Base-by-base conservation (phyloP, 345 rosid species). In the Populus alba region DNA sequence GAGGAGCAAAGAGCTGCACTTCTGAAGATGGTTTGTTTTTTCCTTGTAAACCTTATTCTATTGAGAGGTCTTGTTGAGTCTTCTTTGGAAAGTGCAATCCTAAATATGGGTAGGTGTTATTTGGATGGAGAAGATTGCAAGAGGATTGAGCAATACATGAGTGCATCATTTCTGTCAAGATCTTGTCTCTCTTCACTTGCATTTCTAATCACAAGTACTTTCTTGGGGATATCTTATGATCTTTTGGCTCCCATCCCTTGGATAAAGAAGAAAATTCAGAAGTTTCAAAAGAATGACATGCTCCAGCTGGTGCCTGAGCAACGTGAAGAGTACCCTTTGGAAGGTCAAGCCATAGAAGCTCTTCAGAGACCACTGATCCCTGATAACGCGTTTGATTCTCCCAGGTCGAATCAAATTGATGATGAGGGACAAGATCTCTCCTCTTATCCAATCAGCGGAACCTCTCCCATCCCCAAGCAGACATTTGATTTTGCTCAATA, bases 61-160 rank as follows among this genome's bases (percentile, higher is more conserved):
- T 82, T 96, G 83, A 91, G 90, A 85, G 98, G 90, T 80, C 85
- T 96, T 66, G 97, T 96, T 1, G 98, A 96, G 79, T 96, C 98
- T 16, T 96, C 98, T 3, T 83, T 94, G 47, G 99, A 96, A 81
- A 86, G 91, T 31, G 91, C 98, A 37, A 85, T 96, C 85, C 85
- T 95, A 72, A 82, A 83, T 69, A 95, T 95, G 99, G 92, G 99
- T 22, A 87, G 97, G 68, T 95, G 97, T 87, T 95, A 95, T 80
- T 79, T 95, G 86, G 98, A 95, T 45, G 99, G 99, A 67, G 97
- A 96, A 87, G 97, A 96, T 83, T 94, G 99, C 91, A 96, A 90
- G 87, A 89, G 90, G 85, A 96, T 96, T 38, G 97, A 96, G 88
- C 92, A 96, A 85, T 96, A 96, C 86, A 88, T 94, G 94, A 94